Conservation (phyloP, 2,329 filamentous ascomycete species). For the Cladophialophora bantiana region DNA sequence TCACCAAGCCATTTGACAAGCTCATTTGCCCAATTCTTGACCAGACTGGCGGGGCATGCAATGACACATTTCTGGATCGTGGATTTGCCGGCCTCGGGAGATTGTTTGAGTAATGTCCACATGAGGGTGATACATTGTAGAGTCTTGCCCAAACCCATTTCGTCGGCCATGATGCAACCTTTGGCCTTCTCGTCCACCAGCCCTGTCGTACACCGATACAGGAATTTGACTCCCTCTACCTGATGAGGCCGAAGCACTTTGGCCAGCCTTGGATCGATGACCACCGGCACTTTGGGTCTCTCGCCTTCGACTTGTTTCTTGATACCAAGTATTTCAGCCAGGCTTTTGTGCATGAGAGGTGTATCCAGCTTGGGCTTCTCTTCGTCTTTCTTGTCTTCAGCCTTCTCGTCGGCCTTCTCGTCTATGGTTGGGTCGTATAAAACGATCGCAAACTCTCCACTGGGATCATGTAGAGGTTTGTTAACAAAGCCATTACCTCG, state of each 20-base stretch:
- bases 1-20: slow-evolving; percentile 94
- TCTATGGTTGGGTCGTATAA: slow-evolving; percentile 94
- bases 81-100: slow-evolving; percentile 88
- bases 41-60: slow-evolving; percentile 93
- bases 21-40: slow-evolving; percentile 98
- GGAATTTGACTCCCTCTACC: slow-evolving; percentile 96
- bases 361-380: slow-evolving; percentile 69
- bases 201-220: slow-evolving; percentile 94
- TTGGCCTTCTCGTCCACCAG: slow-evolving; percentile 92
- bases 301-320: slow-evolving; percentile 85
- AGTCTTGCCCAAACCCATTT: slow-evolving; percentile 98
- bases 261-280: slow-evolving; percentile 87
- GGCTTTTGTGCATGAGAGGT: slow-evolving; percentile 88
- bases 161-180: slow-evolving; percentile 99
- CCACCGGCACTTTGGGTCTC: slow-evolving; percentile 89
- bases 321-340: slow-evolving; percentile 92
- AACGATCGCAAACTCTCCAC: slow-evolving; percentile 95
- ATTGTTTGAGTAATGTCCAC: slow-evolving; percentile 97
- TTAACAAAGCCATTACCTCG: slow-evolving; percentile 84
- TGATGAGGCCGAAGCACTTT: slow-evolving; percentile 96
- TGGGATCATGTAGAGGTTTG: slow-evolving; percentile 90
- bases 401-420: slow-evolving; percentile 70
- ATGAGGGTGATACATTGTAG: slow-evolving; percentile 95
- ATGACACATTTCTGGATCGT: slow-evolving; percentile 98
- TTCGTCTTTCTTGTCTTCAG: slow-evolving; percentile 49